A percentile compares a stretch with the other conserved stretches of the same genome.
These are phyloP conservation scores for Candida manassasensis DNA, from an alignment of 805 yeast genomes.

Conservation along the genomic window DNA sequence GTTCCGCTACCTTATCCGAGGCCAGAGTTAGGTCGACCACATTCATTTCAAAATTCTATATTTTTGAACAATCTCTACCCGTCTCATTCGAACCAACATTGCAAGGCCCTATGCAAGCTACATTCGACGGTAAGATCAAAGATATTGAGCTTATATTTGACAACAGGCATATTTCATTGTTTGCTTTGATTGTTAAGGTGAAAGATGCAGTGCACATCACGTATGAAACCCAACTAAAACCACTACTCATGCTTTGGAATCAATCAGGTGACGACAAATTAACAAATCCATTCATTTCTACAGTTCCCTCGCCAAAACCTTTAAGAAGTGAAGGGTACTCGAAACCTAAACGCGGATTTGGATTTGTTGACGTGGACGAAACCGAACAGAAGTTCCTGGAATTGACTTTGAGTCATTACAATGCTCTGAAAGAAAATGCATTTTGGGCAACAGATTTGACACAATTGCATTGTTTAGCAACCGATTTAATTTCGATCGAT, in stretches of 20 bases:
- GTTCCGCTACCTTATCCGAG: constrained; percentile 11
- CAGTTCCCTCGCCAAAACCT: neutral
- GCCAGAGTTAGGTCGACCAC: constrained; percentile 8
- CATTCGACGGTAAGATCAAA: constrained; percentile 1
- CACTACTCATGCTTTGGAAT: constrained; percentile 21
- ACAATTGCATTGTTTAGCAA: constrained; percentile 10
- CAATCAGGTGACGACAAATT: neutral
- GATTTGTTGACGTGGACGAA: constrained; percentile 18
- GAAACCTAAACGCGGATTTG: constrained; percentile 26
- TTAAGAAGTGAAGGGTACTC: constrained; percentile 7
- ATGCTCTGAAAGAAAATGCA: constrained; percentile 3
- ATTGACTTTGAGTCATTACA: neutral
- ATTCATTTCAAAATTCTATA: constrained; percentile 8
- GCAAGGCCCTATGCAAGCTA: constrained; percentile 21
- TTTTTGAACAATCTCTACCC: constrained; percentile 12
- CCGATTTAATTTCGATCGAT: constrained; percentile 13
- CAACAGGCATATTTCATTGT: constrained; percentile 11
- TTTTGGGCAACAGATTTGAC: constrained; percentile 13
- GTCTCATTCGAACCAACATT: constrained; percentile 10
- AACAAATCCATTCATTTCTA: neutral
- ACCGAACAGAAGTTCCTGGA: constrained; percentile 6
- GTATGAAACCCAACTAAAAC: constrained; percentile 23
- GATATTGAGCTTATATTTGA: constrained; percentile 10
- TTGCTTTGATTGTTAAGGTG: constrained; percentile 12
- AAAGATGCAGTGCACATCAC: constrained; percentile 7